Evolutionary conservation across 345 rosid genomes (phyloP).

Genomic region (Atalantia buxifolia): DNA sequence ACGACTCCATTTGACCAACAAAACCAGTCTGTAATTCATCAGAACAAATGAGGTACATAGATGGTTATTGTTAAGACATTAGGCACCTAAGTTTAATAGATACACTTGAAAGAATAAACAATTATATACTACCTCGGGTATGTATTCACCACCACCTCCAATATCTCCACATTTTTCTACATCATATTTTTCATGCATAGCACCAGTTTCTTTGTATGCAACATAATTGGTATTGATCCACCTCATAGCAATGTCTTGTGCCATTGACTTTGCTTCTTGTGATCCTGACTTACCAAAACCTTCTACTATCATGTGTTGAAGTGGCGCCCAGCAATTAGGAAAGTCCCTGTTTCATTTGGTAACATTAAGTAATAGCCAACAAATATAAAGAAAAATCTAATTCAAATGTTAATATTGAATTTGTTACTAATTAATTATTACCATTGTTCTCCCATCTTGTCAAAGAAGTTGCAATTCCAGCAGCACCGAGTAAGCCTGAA

Average conservation of each 20-base stretch:
- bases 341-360: slow-evolving; percentile 58
- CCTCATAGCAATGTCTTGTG: slow-evolving; percentile 65
- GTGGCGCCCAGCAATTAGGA: slow-evolving; percentile 95
- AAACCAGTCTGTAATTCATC: slow-evolving; percentile 70
- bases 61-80: not conserved
- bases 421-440: slow-evolving; percentile 24
- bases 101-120: not conserved
- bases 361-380: not conserved
- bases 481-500: slow-evolving; percentile 61
- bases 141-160: slow-evolving; percentile 51
- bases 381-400: not conserved
- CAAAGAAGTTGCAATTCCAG: slow-evolving; percentile 78
- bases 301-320: slow-evolving; percentile 75
- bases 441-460: slow-evolving; percentile 76
- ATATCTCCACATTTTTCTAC: slow-evolving; percentile 40
- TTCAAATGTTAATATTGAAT: not conserved
- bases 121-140: slow-evolving; percentile 22
- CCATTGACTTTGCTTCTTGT: slow-evolving; percentile 54
- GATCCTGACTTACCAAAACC: slow-evolving; percentile 57
- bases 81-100: not conserved
- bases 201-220: slow-evolving; percentile 52
- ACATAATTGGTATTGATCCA: slow-evolving; percentile 73
- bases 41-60: not conserved
- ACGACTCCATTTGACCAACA: slow-evolving; percentile 95
- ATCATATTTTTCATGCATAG: slow-evolving; percentile 49